Evolutionary conservation across 371 early-diverging fungal species (phyloP).

Genomic region (Blastocladiella emersonii): DNA sequence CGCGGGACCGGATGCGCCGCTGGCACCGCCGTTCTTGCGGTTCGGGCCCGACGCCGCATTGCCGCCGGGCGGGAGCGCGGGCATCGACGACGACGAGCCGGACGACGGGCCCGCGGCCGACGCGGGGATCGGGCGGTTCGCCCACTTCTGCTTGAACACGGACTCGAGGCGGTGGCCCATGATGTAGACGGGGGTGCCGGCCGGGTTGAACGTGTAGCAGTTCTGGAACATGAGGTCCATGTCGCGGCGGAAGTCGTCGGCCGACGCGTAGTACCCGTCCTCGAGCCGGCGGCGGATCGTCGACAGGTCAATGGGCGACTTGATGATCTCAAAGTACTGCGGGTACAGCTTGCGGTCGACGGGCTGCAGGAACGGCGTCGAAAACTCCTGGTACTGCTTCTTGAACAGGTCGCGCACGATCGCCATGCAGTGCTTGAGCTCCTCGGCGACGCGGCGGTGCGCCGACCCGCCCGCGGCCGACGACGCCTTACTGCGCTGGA

Average conservation of each 20-base stretch:
- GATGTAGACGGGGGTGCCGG: slow-evolving; percentile 29
- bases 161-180: slow-evolving; percentile 32
- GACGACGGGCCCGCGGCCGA: too few relatives aligned
- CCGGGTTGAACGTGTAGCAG: slow-evolving; percentile 36
- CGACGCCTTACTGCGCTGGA: slow-evolving; percentile 10
- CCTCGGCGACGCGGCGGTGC: slow-evolving; percentile 21
- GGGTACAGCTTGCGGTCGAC: slow-evolving; percentile 61
- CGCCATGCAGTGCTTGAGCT: slow-evolving; percentile 1
- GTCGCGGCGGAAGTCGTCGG: slow-evolving; percentile 51
- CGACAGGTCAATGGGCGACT: slow-evolving; percentile 56
- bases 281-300: slow-evolving; percentile 49
- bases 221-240: slow-evolving; percentile 39
- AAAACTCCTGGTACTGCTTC: slow-evolving; percentile 49
- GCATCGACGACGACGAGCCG: background rate
- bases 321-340: slow-evolving; percentile 36
- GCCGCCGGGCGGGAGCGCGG: background rate
- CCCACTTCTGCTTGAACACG: slow-evolving; percentile 27
- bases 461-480: slow-evolving; percentile 20
- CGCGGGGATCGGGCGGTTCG: background rate
- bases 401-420: slow-evolving; percentile 67
- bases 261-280: slow-evolving; percentile 25
- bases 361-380: slow-evolving; percentile 71
- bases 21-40: too few relatives aligned
- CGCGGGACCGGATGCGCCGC: too few relatives aligned
- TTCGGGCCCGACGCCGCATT: too few relatives aligned